A percentile compares a stretch with the other conserved stretches of the same genome.
Evolutionary conservation across 2,329 filamentous ascomycete species (phyloP).

Genomic region (Elsinoe ampelina): DNA sequence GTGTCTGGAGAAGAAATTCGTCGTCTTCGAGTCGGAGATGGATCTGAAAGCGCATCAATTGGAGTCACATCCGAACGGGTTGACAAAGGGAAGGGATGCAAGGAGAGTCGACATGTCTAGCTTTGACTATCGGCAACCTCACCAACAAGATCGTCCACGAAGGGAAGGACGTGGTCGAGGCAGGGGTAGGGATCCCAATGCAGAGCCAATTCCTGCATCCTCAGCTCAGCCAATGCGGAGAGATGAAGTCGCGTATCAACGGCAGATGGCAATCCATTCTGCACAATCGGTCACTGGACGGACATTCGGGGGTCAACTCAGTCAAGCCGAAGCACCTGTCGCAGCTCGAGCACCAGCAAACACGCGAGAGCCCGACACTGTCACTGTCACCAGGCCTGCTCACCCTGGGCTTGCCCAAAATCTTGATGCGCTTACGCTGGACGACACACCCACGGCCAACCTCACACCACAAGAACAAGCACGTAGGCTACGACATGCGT

Average conservation of each 20-base stretch:
- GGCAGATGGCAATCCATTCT: conserved; percentile 84
- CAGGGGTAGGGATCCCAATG: conserved; percentile 77
- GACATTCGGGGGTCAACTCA: conserved; percentile 77
- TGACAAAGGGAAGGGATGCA: conserved; percentile 81
- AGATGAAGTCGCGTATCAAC: conserved; percentile 84
- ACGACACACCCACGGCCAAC: conserved; percentile 23
- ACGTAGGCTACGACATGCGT: conserved; percentile 66
- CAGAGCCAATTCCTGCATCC: conserved; percentile 65
- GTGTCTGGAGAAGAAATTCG: conserved; percentile 93
- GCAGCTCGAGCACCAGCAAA: conserved; percentile 39
- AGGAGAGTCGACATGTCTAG: conserved; percentile 76
- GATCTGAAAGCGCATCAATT: conserved; percentile 91
- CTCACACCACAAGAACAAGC: conserved; percentile 71
- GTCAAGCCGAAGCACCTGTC: conserved; percentile 31
- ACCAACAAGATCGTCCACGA: conserved; percentile 50
- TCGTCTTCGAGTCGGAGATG: conserved; percentile 91
- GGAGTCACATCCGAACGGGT: conserved; percentile 64
- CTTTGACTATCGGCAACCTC: conserved; percentile 70
- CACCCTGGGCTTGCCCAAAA: conserved; percentile 14
- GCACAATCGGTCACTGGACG: conserved; percentile 70
- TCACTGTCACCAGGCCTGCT: conserved; percentile 30
- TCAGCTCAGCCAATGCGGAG: conserved; percentile 72
- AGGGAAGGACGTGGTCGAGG: conserved; percentile 44
- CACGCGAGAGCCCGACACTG: conserved; percentile 28
- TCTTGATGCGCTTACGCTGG: conserved; percentile 21